Conservation (phyloP, 1,139 yeast species). For the Oligophagozyma castellii region DNA sequence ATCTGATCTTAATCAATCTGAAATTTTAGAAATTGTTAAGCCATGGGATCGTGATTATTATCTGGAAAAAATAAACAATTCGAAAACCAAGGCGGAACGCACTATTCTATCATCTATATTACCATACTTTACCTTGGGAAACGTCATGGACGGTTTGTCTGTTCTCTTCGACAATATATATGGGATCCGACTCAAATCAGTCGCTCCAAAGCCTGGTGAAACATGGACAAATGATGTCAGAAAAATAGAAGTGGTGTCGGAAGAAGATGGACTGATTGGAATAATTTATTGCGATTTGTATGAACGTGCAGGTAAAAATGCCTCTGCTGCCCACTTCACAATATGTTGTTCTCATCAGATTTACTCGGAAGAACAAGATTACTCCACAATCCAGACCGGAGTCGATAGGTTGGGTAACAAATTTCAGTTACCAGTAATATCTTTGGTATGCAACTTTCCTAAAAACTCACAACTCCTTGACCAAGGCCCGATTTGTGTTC, state of each 20-base stretch:
- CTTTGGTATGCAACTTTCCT: conserved; percentile 72
- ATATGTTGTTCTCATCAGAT: conserved; percentile 83
- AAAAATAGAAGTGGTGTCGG: conserved; percentile 57
- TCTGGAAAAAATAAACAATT: conserved; percentile 11
- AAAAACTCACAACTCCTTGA: conserved; percentile 2
- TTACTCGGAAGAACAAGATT: conserved; percentile 36
- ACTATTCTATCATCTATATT: conserved; percentile 30
- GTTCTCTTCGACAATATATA: conserved; percentile 56
- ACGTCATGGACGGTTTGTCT: conserved; percentile 74
- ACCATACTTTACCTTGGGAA: conserved; percentile 70
- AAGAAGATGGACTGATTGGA: conserved; percentile 45
- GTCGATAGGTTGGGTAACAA: conserved; percentile 27
- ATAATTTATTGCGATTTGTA: conserved; percentile 57
- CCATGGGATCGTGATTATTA: conserved; percentile 93
- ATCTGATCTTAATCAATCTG: conserved; percentile 29
- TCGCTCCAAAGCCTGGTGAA: conserved; percentile 53
- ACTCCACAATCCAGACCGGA: conserved; percentile 29
- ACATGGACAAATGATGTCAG: conserved; percentile 89
- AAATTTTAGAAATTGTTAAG: conserved; percentile 36
- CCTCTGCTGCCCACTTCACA: conserved; percentile 89
- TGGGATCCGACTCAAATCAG: conserved; percentile 64
- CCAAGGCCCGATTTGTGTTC: conserved; percentile 27
- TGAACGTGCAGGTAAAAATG: conserved; percentile 45
- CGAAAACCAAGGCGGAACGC: conserved; percentile 2
- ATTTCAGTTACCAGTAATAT: conserved; percentile 79